These are phyloP conservation scores for Clitopilus hobsonii DNA, from an alignment of 768 basidiomycete species.

Conservation along the genomic window DNA sequence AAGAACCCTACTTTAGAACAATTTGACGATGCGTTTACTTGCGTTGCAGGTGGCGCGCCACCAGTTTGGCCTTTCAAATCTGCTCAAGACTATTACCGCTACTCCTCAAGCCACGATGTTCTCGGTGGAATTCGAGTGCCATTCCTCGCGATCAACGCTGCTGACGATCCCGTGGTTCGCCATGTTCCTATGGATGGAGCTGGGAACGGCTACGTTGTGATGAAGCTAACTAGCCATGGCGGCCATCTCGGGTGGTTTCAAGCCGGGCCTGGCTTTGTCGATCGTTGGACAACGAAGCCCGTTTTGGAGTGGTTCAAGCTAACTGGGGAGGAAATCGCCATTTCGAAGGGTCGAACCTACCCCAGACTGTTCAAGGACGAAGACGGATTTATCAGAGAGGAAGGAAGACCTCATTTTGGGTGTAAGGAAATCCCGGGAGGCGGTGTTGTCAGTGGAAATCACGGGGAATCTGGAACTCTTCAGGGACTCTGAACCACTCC, in stretches of 20 bases:
- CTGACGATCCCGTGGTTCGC: slow-evolving; percentile 73
- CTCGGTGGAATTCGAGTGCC: slow-evolving; percentile 63
- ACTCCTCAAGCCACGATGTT: slow-evolving; percentile 57
- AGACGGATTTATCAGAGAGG: slow-evolving; percentile 60
- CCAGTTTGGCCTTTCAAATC: slow-evolving; percentile 46
- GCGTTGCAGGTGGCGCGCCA: slow-evolving; percentile 64
- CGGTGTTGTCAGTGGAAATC: slow-evolving; percentile 46
- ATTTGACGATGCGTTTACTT: slow-evolving; percentile 62
- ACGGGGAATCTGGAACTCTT: slow-evolving; percentile 49
- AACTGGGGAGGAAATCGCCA: slow-evolving; percentile 46
- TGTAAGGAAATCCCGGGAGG: slow-evolving; percentile 54
- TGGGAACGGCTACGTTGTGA: slow-evolving; percentile 49
- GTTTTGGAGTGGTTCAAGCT: slow-evolving; percentile 69
- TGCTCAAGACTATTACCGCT: slow-evolving; percentile 44
- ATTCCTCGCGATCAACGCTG: slow-evolving; percentile 69
- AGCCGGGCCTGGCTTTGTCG: slow-evolving; percentile 31
- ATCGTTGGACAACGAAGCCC: slow-evolving; percentile 68
- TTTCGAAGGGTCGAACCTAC: slow-evolving; percentile 16
- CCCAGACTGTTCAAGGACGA: slow-evolving; percentile 36
- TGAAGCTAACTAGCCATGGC: slow-evolving; percentile 59
- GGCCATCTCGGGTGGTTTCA: slow-evolving; percentile 88
- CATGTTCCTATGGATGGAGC: slow-evolving; percentile 54
- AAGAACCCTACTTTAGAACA: slow-evolving; percentile 50
- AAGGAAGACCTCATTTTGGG: slow-evolving; percentile 50
- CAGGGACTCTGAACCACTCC: slow-evolving; percentile 49